Evolutionary conservation across 2,329 filamentous ascomycete genomes (phyloP).

Genomic region (Emergomyces orientalis): DNA sequence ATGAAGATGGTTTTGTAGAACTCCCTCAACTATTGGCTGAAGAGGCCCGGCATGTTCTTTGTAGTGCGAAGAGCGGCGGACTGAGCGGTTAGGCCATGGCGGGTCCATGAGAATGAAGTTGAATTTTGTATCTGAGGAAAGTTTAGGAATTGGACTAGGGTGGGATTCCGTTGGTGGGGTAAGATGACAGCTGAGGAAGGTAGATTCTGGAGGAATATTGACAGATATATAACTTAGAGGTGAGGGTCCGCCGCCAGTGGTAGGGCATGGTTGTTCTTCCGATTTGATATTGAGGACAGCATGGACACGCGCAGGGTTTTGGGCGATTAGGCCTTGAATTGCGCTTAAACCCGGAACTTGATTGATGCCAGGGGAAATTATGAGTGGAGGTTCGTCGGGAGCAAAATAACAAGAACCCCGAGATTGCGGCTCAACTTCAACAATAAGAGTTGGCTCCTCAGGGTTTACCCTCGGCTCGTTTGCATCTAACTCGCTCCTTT

Average conservation of each 20-base stretch:
- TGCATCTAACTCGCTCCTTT: neutral
- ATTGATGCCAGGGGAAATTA: conserved; percentile 28
- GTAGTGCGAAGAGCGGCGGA: conserved; percentile 44
- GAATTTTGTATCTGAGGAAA: conserved; percentile 36
- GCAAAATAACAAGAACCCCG: neutral
- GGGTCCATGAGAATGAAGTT: conserved; percentile 54
- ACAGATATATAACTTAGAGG: conserved; percentile 24
- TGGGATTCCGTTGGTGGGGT: conserved; percentile 11
- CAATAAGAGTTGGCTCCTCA: neutral
- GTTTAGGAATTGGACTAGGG: conserved; percentile 20
- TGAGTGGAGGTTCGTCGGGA: conserved; percentile 21
- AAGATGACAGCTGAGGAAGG: conserved; percentile 38
- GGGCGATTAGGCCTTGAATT: conserved; percentile 21
- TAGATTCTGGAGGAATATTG: conserved; percentile 41
- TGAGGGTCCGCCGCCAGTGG: conserved; percentile 4
- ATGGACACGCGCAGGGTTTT: conserved; percentile 23
- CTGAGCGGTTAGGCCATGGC: conserved; percentile 55
- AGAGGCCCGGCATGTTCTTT: conserved; percentile 24
- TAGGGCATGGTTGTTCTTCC: neutral
- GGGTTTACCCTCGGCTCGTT: neutral
- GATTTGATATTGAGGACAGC: conserved; percentile 15
- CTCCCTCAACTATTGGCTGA: conserved; percentile 29
- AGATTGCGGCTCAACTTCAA: neutral
- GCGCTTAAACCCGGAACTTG: conserved; percentile 21
- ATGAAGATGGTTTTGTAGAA: conserved; percentile 38